Conservation (phyloP, 768 basidiomycete species). For the Cyathus striatus region DNA sequence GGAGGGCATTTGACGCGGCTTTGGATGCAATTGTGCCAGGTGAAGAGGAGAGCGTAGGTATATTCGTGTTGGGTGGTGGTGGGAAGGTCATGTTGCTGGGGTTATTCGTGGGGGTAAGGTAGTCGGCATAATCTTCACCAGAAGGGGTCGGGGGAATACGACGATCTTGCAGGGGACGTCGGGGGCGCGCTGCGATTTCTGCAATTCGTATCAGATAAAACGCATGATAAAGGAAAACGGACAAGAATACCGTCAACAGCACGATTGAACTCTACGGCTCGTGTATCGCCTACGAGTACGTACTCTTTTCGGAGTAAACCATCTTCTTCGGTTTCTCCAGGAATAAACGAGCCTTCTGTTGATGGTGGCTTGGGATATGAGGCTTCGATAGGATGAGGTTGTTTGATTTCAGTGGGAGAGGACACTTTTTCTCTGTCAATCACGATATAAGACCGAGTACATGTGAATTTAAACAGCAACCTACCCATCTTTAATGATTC, state of each 20-base stretch:
- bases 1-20: constrained; percentile 67
- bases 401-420: constrained; percentile 14
- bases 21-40: constrained; percentile 58
- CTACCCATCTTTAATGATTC: too few relatives aligned
- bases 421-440: constrained; percentile 14
- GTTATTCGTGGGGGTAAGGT: too few relatives aligned
- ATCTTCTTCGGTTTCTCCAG: constrained; percentile 83
- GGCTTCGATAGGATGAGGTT: constrained; percentile 12
- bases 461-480: too few relatives aligned
- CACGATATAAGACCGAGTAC: too few relatives aligned
- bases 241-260: constrained; percentile 87
- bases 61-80: constrained; percentile 52
- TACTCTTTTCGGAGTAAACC: constrained; percentile 82
- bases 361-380: constrained; percentile 29
- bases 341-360: constrained; percentile 64
- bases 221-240: not conserved
- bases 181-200: constrained; percentile 64
- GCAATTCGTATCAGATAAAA: constrained; percentile 5
- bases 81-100: constrained; percentile 57
- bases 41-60: constrained; percentile 59
- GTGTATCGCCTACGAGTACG: constrained; percentile 86
- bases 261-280: constrained; percentile 88
- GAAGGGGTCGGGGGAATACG: constrained; percentile 43
- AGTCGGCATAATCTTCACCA: constrained; percentile 40
- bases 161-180: constrained; percentile 55